Evolutionary conservation across 495 filamentous ascomycete species (phyloP), one percentile per base, ranked within the genome.

Genomic region (Talaromyces proteolyticus): DNA sequence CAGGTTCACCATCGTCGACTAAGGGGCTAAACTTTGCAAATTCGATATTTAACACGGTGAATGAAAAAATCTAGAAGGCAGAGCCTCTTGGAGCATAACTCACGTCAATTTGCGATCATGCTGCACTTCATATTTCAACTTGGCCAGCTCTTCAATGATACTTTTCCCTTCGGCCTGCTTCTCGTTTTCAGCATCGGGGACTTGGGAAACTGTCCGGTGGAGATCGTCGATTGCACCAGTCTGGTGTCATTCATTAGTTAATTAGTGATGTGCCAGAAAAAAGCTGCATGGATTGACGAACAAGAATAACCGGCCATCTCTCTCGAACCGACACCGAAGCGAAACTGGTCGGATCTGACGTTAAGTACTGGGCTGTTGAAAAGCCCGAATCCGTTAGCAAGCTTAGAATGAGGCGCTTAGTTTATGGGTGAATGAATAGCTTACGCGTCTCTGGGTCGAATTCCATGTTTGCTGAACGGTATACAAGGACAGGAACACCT

Each of bases 211-310:
- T 17, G 86, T 78, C 4, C 86, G 86, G 67, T 96, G 91, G 18
- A 92, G 76, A 63, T 97, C 91, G 63, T 97, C 92, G 63, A 98
- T 96, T 22, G 87, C 91, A 65, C 89, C 82, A 16, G 93, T 97
- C 91, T 96, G 57, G 39, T 19, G 18, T 56, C 24, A 65, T 44
- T 46, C 3, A 36, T 25, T 59, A 20, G 57, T 55, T 39, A 34
- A 44, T 49, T 49, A n/a, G 47, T 8, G 42, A 4, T 25, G 17
- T 38, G 37, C 25, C 12, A 14, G 8, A 40, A 25, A 39, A 6
- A 25, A 10, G 11, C 16, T 24, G 39, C 20, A 22, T 19, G 7
- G 34, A 20, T 18, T 11, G 4, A 18, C 81, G 60, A 55, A 95
- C 91, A 43, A 98, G 66, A 60, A 98, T 97, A 38, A 95, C 75